phyloP scores from a whole-genome alignment of 176 grass and related monocot species.

The Pharus latifolius region DNA sequence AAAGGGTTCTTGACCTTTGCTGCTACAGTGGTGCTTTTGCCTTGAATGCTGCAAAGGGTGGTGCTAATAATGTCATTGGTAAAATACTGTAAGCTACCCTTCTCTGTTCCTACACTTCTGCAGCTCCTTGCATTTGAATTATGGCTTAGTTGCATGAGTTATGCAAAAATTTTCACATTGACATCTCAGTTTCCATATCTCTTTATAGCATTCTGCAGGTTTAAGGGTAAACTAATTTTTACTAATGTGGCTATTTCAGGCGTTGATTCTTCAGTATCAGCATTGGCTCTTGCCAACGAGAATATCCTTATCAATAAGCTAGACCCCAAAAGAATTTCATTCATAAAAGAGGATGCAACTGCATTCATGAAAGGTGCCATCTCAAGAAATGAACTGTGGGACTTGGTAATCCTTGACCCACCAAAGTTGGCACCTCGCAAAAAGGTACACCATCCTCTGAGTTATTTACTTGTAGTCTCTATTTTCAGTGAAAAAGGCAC shows the following conservation, averaged over 20 bases:
- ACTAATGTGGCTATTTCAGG: conserved; percentile 37
- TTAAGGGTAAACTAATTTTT: not conserved
- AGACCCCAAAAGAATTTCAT: conserved; percentile 43
- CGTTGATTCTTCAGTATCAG: conserved; percentile 78
- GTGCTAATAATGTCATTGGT: conserved; percentile 80
- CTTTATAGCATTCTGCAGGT: not conserved
- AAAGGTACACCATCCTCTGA: conserved; percentile 40
- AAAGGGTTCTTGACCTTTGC: conserved; percentile 78
- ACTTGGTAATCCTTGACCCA: conserved; percentile 87
- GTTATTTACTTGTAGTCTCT: not conserved
- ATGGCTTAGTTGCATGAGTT: not conserved
- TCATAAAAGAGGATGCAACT: conserved; percentile 77
- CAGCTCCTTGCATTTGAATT: not conserved
- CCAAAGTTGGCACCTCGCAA: conserved; percentile 87
- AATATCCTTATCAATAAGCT: conserved; percentile 76
- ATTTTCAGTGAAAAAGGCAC: not conserved
- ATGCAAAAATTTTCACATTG: conserved; percentile 1
- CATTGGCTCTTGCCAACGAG: conserved; percentile 80
- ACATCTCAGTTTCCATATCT: not conserved
- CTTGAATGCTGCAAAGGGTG: conserved; percentile 57
- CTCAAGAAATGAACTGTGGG: conserved; percentile 67
- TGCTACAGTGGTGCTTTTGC: conserved; percentile 93
- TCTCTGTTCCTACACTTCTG: conserved; percentile 11
- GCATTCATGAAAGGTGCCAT: conserved; percentile 78
- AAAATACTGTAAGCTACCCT: conserved; percentile 43